phyloP scores from a whole-genome alignment of 2,329 filamentous ascomycete genomes.

The Trichophyton rubrum region DNA sequence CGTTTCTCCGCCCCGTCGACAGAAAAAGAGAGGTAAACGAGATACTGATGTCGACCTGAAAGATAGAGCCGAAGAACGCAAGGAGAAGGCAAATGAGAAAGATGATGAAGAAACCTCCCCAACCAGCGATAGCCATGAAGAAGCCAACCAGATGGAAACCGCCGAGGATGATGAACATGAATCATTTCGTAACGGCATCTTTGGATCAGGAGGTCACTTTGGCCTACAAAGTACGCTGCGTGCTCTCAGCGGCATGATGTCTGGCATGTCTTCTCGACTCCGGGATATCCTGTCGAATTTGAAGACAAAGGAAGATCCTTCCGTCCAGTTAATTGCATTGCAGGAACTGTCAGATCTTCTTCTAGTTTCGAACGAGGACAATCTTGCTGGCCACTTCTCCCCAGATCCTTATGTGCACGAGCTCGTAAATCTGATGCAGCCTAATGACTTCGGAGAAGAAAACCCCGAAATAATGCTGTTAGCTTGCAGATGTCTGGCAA shows the following conservation, averaged over 20 bases:
- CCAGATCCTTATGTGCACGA: conserved; percentile 94
- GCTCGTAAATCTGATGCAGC: conserved; percentile 80
- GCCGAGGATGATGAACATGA: conserved; percentile 49
- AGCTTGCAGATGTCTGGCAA: conserved; percentile 88
- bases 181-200: conserved; percentile 49
- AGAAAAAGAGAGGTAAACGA: conserved; percentile 43
- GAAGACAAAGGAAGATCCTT: conserved; percentile 70
- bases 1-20: conserved; percentile 29
- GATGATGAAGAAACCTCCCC: conserved; percentile 46
- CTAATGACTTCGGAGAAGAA: conserved; percentile 73
- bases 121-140: conserved; percentile 54
- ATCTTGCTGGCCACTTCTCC: conserved; percentile 85
- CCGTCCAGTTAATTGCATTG: conserved; percentile 78
- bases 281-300: conserved; percentile 65
- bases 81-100: conserved; percentile 24
- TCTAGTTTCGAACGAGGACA: conserved; percentile 91
- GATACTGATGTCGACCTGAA: conserved; percentile 61
- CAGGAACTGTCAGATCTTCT: conserved; percentile 89
- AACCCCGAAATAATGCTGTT: conserved; percentile 96
- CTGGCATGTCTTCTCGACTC: conserved; percentile 65
- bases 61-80: conserved; percentile 48
- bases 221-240: conserved; percentile 69
- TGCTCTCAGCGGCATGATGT: conserved; percentile 84
- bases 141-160: conserved; percentile 52
- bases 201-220: conserved; percentile 52